phyloP scores from a whole-genome alignment of 495 filamentous ascomycete species.

The Extremus antarcticus region DNA sequence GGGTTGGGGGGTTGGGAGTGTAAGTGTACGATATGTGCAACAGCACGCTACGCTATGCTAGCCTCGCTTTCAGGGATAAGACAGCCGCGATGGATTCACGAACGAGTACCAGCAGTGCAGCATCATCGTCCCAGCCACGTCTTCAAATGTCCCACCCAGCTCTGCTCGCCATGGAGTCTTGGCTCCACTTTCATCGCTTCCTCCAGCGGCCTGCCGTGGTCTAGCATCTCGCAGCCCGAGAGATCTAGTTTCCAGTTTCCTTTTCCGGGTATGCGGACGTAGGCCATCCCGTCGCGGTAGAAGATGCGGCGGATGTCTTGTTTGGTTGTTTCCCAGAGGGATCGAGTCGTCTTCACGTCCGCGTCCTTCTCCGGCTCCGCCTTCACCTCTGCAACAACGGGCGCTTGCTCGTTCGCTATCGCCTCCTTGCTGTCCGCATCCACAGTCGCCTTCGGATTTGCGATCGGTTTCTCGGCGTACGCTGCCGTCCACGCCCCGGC shows the following conservation, averaged over 20 bases:
- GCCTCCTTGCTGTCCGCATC: not conserved
- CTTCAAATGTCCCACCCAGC: not conserved
- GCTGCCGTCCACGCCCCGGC: too few species aligned
- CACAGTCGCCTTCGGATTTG: too few species aligned
- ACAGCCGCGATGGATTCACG: too few species aligned
- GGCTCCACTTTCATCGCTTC: constrained; percentile 2
- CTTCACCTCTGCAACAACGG: too few species aligned
- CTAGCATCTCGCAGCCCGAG: not conserved
- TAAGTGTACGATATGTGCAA: too few species aligned
- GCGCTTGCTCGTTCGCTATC: not conserved
- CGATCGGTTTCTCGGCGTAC: too few species aligned
- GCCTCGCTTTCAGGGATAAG: too few species aligned
- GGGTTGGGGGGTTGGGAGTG: too few species aligned
- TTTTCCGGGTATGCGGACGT: not conserved
- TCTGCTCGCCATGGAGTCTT: not conserved
- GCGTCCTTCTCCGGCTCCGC: too few species aligned
- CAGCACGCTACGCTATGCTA: too few species aligned
- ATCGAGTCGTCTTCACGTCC: too few species aligned
- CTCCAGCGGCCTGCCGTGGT: not conserved
- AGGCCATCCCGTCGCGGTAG: not conserved
- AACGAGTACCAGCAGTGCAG: too few species aligned
- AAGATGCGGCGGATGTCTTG: not conserved
- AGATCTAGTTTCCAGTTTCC: constrained; percentile 1
- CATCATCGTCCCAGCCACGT: not conserved
- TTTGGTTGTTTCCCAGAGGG: not conserved